Base-by-base conservation (phyloP, 306 rosid species). In the Rubus parviflorus region DNA sequence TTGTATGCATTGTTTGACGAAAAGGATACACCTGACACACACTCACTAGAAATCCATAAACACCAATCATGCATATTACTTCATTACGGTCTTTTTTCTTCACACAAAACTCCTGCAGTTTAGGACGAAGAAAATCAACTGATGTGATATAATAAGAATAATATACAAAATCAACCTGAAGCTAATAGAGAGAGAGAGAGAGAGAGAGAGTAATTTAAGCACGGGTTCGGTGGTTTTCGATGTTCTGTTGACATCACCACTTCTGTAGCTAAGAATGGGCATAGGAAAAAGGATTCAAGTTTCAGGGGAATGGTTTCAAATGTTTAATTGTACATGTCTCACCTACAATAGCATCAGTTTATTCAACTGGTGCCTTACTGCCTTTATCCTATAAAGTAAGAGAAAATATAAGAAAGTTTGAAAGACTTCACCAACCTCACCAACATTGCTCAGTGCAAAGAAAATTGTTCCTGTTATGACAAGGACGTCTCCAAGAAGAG, bases 381-480 rank as follows among this genome's bases (percentile, higher is more conserved):
- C 22, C 20, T 22, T 58, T 58, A 58, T 58, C 17, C 46, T 46
- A 51, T 35, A 49, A 37, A n/a, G 12, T 52, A 14, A 72, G 38
- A 38, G 43, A 30, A 38, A 11, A 19, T 72, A 10, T 1, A 13
- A 16, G 37, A 25, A 37, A 73, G 67, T 2, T 11, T 62, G 37
- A 19, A 47, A 38, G 56, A n/a, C 25, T 73, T 25, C 35, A 79
- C 78, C 57, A 77, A 90, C 95, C 91, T 86, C 94, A 11, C 91
- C 87, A 71, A 92, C 95, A 65, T 88, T 91, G 82, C 97, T 91
- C 73, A 88, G 53, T 58, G 85, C 94, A 56, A 70, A 91, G 81
- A 89, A 90, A 58, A 88, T 8, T 25, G 94, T 87, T 78, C 88
- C 94, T 48, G 74, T 84, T 56, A 91, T 77, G 52, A 89, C 94